A percentile compares a stretch with the other conserved stretches of the same genome.
These are phyloP conservation scores for Lavandula angustifolia DNA, from an alignment of 257 asterid genomes.

Conservation along the genomic window DNA sequence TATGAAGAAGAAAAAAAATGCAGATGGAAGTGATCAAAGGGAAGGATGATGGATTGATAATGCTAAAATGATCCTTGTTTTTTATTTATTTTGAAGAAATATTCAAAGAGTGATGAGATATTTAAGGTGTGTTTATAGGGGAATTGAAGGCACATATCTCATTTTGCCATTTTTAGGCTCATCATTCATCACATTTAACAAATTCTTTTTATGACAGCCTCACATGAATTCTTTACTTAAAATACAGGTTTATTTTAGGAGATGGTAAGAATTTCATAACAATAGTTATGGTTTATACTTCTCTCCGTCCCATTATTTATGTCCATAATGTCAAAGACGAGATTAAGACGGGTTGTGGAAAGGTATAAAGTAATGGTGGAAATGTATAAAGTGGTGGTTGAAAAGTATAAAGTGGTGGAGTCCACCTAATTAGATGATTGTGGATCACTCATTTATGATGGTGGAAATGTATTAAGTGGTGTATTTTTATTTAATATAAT, in stretches of 20 bases:
- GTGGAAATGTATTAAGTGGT: too few relatives aligned
- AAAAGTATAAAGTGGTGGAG: too few relatives aligned
- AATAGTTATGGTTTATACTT: too few relatives aligned
- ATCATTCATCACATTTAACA: conserved; percentile 29
- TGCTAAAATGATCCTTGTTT: conserved; percentile 41
- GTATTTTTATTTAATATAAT: too few relatives aligned
- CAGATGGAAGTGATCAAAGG: conserved; percentile 28
- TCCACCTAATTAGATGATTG: too few relatives aligned
- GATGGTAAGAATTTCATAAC: too few relatives aligned
- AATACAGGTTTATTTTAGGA: neutral
- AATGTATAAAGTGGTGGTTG: too few relatives aligned
- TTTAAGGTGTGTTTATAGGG: conserved; percentile 43
- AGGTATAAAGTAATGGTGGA: too few relatives aligned
- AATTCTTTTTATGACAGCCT: conserved; percentile 5
- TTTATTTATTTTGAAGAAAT: conserved; percentile 41
- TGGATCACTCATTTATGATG: too few relatives aligned
- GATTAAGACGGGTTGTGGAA: too few relatives aligned
- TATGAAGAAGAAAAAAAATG: conserved; percentile 8
- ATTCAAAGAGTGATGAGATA: conserved; percentile 48
- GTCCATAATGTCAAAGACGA: too few relatives aligned
- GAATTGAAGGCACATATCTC: conserved; percentile 37
- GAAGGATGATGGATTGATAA: conserved; percentile 30
- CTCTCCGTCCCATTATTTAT: too few relatives aligned
- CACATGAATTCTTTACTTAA: neutral
- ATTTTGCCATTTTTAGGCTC: conserved; percentile 38